These are phyloP conservation scores for Tuber aestivum DNA, from an alignment of 495 filamentous ascomycete species.

Conservation along the genomic window DNA sequence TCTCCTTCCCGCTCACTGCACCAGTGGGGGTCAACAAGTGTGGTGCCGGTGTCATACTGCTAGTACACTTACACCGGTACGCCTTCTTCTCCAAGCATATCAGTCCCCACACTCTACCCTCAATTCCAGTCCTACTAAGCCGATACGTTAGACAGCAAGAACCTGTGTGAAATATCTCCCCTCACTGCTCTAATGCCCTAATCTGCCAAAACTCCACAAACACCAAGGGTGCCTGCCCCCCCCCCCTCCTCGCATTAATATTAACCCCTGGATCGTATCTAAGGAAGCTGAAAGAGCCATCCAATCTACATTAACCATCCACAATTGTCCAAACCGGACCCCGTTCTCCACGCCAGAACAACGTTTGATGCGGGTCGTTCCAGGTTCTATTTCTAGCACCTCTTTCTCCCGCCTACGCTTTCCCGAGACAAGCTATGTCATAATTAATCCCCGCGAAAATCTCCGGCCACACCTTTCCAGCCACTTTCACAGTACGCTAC, in stretches of 20 bases:
- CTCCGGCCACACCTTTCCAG: not conserved
- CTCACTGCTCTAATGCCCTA: not conserved
- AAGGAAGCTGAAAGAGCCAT: not conserved
- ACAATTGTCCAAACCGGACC: not conserved
- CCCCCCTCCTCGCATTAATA: not conserved
- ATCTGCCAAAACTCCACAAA: not conserved
- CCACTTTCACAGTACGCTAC: not conserved
- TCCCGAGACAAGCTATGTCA: conserved; percentile 3
- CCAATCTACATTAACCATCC: not conserved
- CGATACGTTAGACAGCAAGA: not conserved
- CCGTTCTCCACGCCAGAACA: not conserved
- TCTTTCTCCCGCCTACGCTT: not conserved
- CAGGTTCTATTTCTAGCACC: not conserved
- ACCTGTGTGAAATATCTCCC: not conserved
- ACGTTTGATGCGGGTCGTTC: not conserved
- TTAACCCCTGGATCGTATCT: not conserved
- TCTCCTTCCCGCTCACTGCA: not conserved
- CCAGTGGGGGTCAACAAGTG: not conserved
- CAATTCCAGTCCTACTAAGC: not conserved
- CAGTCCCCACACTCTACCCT: not conserved
- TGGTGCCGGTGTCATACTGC: no score
- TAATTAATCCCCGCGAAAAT: not conserved
- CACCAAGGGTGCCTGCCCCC: not conserved
- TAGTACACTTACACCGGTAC: not conserved
- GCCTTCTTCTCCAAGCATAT: not conserved